Conservation (phyloP, 345 rosid species). For the Bruguiera parviflora region DNA sequence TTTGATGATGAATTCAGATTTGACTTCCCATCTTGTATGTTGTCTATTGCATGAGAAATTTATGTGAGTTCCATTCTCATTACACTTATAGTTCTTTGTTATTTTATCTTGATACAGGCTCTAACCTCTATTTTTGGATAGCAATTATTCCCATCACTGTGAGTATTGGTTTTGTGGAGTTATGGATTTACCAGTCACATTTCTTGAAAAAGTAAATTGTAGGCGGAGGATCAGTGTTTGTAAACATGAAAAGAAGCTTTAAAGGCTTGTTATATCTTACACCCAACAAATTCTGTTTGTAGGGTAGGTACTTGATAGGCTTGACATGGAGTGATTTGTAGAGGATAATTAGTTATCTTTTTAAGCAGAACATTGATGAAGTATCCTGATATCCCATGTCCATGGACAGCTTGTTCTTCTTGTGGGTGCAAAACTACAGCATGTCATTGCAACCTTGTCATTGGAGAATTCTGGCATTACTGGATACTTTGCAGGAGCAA, state of each 20-base stretch:
- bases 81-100: constrained; percentile 3
- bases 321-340: not conserved
- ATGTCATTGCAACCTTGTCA: constrained; percentile 85
- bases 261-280: not conserved
- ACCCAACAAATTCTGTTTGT: not conserved
- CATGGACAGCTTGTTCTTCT: constrained; percentile 64
- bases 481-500: constrained; percentile 44
- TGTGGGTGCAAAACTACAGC: constrained; percentile 83
- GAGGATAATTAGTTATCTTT: not conserved
- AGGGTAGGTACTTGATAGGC: not conserved
- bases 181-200: constrained; percentile 6
- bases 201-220: not conserved
- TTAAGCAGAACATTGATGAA: not conserved
- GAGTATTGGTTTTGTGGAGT: constrained; percentile 31
- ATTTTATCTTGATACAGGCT: constrained; percentile 47
- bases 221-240: not conserved
- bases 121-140: constrained; percentile 98
- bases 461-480: constrained; percentile 64
- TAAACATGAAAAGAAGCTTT: not conserved
- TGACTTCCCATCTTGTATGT: constrained; percentile 2
- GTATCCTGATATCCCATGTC: constrained; percentile 14
- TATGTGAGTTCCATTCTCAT: not conserved
- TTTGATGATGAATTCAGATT: not conserved
- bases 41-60: not conserved
- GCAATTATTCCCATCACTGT: constrained; percentile 81